Percentiles rank a stretch among this genome's conserved stretches.
Conservation (phyloP, 139 green algal species). For the Chara braunii region DNA sequence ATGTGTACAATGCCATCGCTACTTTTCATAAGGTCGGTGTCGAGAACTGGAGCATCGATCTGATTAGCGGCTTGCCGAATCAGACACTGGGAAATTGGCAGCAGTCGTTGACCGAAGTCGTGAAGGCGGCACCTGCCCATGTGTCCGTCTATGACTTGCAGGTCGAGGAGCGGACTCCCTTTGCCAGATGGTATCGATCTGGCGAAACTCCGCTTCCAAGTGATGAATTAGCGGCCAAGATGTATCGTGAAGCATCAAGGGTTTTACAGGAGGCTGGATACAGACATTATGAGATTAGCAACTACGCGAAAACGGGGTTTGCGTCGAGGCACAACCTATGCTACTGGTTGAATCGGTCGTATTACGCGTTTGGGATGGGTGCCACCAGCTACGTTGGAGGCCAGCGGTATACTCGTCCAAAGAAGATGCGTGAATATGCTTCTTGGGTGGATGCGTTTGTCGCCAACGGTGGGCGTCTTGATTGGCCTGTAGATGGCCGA, state of each 20-base stretch:
- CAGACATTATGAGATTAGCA: conserved; percentile 93
- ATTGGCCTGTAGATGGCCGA: conserved; percentile 21
- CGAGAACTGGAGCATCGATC: conserved; percentile 80
- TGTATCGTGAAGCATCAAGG: conserved; percentile 62
- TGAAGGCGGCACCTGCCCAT: conserved; percentile 63
- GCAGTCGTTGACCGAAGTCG: conserved; percentile 52
- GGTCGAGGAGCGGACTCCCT: conserved; percentile 85
- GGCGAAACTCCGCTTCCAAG: conserved; percentile 41
- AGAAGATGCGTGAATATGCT: conserved; percentile 60
- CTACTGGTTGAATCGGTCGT: conserved; percentile 74
- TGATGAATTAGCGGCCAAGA: conserved; percentile 43
- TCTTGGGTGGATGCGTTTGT: conserved; percentile 54
- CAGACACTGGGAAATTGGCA: conserved; percentile 59
- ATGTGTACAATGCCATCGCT: conserved; percentile 28
- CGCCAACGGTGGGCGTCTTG: not conserved
- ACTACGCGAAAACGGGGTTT: conserved; percentile 61
- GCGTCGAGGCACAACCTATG: conserved; percentile 76
- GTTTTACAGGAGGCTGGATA: conserved; percentile 63
- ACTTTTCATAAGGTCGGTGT: conserved; percentile 28
- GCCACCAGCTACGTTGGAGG: conserved; percentile 67
- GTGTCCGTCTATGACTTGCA: conserved; percentile 94
- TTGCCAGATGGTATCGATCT: conserved; percentile 64
- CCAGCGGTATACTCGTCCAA: conserved; percentile 63
- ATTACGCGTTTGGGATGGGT: conserved; percentile 83
- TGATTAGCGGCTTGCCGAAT: conserved; percentile 76